phyloP scores from a whole-genome alignment of 106 monocot species.

The Posidonia australis region DNA sequence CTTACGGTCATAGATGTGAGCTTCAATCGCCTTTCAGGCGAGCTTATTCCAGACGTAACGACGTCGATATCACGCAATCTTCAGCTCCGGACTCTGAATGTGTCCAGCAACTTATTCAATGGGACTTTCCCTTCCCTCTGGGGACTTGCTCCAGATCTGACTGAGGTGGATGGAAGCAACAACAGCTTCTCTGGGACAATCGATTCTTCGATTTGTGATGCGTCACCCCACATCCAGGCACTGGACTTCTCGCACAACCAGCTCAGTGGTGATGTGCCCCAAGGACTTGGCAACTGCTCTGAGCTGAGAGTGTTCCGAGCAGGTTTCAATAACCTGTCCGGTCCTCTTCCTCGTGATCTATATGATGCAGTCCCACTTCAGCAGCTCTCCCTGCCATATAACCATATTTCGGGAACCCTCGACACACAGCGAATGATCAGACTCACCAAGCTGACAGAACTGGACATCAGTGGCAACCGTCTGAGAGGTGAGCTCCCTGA shows the following conservation, averaged over 20 bases:
- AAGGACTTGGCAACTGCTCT: conserved; percentile 33
- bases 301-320: conserved; percentile 12
- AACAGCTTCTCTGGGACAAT: conserved; percentile 21
- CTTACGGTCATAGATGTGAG: conserved; percentile 28
- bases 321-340: conserved; percentile 14
- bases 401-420: neutral
- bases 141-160: neutral
- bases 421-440: neutral
- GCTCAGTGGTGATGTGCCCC: conserved; percentile 5
- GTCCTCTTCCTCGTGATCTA: conserved; percentile 10
- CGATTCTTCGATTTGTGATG: conserved; percentile 3
- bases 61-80: neutral
- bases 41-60: neutral
- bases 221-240: conserved; percentile 4
- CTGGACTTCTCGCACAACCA: conserved; percentile 13
- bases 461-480: conserved; percentile 4
- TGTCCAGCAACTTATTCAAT: conserved; percentile 33
- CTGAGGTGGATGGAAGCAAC: conserved; percentile 9
- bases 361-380: conserved; percentile 17
- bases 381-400: conserved; percentile 6
- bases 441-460: conserved; percentile 4
- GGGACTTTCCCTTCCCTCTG: conserved; percentile 4
- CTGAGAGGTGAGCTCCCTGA: conserved; percentile 8
- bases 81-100: conserved; percentile 19
- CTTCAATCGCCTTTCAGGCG: conserved; percentile 24